Evolutionary conservation across 2,329 filamentous ascomycete genomes (phyloP).

Genomic region (Fusarium avenaceum): DNA sequence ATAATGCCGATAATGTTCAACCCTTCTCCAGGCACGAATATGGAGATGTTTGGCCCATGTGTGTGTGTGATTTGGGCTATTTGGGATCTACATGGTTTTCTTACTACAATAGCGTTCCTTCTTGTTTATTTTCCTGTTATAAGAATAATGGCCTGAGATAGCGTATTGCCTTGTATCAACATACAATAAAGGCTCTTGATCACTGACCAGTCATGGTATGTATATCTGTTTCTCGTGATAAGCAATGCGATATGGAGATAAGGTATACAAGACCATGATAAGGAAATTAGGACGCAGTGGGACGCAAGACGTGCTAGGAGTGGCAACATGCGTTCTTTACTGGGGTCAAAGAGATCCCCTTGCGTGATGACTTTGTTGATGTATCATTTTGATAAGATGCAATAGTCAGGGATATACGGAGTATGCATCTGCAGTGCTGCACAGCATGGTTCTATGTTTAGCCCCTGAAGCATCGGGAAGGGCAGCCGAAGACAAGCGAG

Average conservation of each 20-base stretch:
- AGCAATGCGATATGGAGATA: not conserved
- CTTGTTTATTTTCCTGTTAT: conserved; percentile 10
- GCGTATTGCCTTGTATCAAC: conserved; percentile 8
- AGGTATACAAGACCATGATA: conserved; percentile 1
- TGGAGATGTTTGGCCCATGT: not conserved
- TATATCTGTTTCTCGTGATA: not conserved
- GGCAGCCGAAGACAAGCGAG: conserved; percentile 20
- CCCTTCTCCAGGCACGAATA: not conserved
- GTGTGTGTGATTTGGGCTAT: not conserved
- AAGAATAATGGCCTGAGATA: conserved; percentile 21
- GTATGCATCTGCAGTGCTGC: conserved; percentile 6
- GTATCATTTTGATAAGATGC: conserved; percentile 1
- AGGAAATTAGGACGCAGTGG: not conserved
- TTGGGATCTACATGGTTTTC: not conserved
- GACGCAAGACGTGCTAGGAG: conserved; percentile 1
- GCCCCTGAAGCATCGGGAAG: conserved; percentile 10
- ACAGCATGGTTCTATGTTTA: conserved; percentile 17
- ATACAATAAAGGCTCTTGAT: not conserved
- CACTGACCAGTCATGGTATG: not conserved
- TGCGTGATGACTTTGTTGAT: conserved; percentile 9
- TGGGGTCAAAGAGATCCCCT: not conserved
- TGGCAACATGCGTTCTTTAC: not conserved
- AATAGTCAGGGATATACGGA: conserved; percentile 8
- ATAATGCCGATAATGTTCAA: conserved; percentile 5
- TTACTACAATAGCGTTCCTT: conserved; percentile 6